Evolutionary conservation across 768 basidiomycete genomes (phyloP), one percentile per base, ranked within the genome.

Genomic region (Podaxis sp.): DNA sequence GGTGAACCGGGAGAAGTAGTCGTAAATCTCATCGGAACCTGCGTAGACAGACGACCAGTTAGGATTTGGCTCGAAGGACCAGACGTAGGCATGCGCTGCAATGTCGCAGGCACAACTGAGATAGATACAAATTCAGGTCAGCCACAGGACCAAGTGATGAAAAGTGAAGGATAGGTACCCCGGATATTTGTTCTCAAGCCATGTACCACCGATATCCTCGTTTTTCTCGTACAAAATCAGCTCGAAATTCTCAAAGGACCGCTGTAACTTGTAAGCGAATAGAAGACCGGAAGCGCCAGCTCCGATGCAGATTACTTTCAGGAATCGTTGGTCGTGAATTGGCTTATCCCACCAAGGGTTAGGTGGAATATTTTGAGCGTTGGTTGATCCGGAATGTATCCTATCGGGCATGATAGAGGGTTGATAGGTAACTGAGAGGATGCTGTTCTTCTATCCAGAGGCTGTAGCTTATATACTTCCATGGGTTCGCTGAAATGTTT

Each of bases 221-320:
- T 76, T 77, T 65, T 76, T 76, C 28, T 77, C 75, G 58, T 75
- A 77, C 1, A 76, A 9, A 9, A 66, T 65, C 26, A 77, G 69
- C 4, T 73, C 68, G 42, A 74, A 74, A 38, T 76, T 72, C 8
- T 71, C 65, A 59, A 77, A 76, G 2, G 75, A 75, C 1, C 76
- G 71, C 56, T 75, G 76, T 5, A 76, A 64, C 59, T 75, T 76
- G 66, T 77, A 77, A 2, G 72, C 72, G 42, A 72, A 63, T 12
- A 70, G 65, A 4, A 77, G 68, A 15, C 76, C 76, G 22, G 76
- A 77, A 2, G 76, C 76, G 9, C 76, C 76, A 1, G 74, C 73
- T 2, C 76, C 76, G 30, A 75, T 68, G 52, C 74, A 76, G 12
- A 73, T 67, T 4, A 76, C 68, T 65, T 68, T 73, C 63, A 77